Percentiles rank a stretch among this genome's conserved stretches.
phyloP scores from a whole-genome alignment of 1,284 basidiomycete genomes.

The Apiotrichum mycotoxinovorans region DNA sequence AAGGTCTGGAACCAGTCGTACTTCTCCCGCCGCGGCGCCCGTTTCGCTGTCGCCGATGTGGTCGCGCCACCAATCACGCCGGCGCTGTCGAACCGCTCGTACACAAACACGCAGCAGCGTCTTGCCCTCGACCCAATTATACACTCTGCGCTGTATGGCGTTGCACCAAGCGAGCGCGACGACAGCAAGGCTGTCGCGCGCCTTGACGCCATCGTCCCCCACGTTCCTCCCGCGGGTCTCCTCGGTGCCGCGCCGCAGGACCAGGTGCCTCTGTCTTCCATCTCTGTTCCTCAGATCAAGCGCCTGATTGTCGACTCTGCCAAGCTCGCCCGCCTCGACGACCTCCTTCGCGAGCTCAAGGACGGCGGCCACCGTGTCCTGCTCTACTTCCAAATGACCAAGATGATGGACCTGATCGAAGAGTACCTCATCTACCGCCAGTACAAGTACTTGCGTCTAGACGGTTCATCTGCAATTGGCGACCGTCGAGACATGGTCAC shows the following conservation, averaged over 20 bases:
- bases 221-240: conserved; percentile 66
- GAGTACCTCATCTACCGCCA: conserved; percentile 97
- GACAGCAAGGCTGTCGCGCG: conserved; percentile 57
- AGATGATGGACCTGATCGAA: conserved; percentile 99
- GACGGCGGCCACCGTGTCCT: conserved; percentile 88
- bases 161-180: conserved; percentile 67
- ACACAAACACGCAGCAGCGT: conserved; percentile 67
- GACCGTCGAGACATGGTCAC: conserved; percentile 99
- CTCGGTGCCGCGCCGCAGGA: conserved; percentile 63
- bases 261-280: conserved; percentile 77
- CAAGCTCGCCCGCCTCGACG: conserved; percentile 88
- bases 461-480: conserved; percentile 92
- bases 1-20: conserved; percentile 69
- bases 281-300: conserved; percentile 94
- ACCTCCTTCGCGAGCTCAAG: conserved; percentile 86
- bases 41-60: conserved; percentile 75
- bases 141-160: conserved; percentile 77
- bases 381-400: conserved; percentile 99
- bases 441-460: conserved; percentile 94
- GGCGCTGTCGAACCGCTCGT: conserved; percentile 72
- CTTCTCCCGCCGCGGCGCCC: conserved; percentile 70
- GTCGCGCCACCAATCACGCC: conserved; percentile 80
- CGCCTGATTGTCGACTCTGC: conserved; percentile 95
- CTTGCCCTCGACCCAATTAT: conserved; percentile 58
- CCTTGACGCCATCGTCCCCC: conserved; percentile 60